Conservation (phyloP, 2,329 filamentous ascomycete species). For the Fusarium stilboides region DNA sequence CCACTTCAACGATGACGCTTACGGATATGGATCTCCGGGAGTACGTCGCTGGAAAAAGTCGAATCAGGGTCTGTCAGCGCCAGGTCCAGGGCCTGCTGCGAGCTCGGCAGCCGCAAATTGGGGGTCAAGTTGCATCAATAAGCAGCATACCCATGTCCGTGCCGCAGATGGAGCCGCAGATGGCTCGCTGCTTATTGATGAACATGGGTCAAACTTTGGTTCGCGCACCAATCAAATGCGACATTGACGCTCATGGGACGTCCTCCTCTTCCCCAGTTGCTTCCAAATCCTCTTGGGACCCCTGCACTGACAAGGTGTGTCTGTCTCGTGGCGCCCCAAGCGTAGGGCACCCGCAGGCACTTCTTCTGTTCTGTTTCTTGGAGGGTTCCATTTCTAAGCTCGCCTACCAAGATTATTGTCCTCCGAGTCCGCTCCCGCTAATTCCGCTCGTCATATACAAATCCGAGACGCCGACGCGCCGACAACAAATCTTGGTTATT, state of each 20-base stretch:
- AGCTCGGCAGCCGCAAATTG: constrained; percentile 46
- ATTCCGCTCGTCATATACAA: constrained; percentile 43
- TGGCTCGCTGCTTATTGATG: constrained; percentile 43
- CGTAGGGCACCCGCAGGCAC: constrained; percentile 32
- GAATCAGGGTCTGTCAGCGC: constrained; percentile 31
- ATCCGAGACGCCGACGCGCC: constrained; percentile 38
- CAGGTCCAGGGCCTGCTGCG: constrained; percentile 2
- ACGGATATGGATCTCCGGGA: constrained; percentile 45
- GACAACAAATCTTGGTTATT: constrained; percentile 30
- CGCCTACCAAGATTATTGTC: constrained; percentile 21
- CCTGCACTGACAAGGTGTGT: constrained; percentile 37
- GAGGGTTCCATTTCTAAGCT: constrained; percentile 44
- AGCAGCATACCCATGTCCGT: constrained; percentile 29
- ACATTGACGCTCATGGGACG: constrained; percentile 41
- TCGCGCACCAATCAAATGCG: constrained; percentile 48
- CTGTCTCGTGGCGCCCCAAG: constrained; percentile 34
- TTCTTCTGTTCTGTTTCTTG: constrained; percentile 35
- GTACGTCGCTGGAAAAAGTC: constrained; percentile 31
- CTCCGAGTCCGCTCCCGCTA: constrained; percentile 37
- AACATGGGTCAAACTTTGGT: constrained; percentile 39
- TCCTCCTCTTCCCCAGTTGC: constrained; percentile 26
- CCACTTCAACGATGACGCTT: constrained; percentile 42
- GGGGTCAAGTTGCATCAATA: constrained; percentile 43
- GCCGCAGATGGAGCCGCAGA: constrained; percentile 22
- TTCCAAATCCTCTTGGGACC: constrained; percentile 32